Base-by-base conservation (phyloP, 805 yeast genomes). In the Debaryomyces maramus region DNA sequence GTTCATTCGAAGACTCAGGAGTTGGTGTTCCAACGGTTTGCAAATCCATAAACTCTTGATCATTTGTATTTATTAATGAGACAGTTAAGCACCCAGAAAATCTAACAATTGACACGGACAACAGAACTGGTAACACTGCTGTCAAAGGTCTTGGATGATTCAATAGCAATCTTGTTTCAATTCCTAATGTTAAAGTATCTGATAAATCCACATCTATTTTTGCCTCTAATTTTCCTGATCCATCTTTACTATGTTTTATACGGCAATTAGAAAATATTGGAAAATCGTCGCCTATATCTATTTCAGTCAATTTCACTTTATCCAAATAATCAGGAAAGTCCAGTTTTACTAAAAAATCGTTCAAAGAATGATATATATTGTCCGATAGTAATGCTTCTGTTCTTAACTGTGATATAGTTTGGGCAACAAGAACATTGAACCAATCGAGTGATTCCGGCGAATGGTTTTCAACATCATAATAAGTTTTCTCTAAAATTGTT, bases 211-310 rank as follows among this genome's bases (percentile, higher is more conserved):
- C 95, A 60, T 90, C 96, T 22, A 90, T 89, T 50, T 85, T 87
- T 1, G 96, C 96, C 56, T 89, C 96, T 32, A 79, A 55, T 31
- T 82, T 63, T 13, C 81, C 69, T 15, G 77, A 70, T 1, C 68
- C 68, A 41, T 75, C 79, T 16, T 75, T 75, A 40, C 77, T 74
- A 44, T 80, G 81, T 46, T 73, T 73, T 27, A 93, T 86, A 36
- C 95, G 75, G 62, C 99, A 93, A 56, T 93, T 93, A 41, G 96
- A 86, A 58, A 93, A 87, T 37, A 93, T 87, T 3, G 99, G 99
- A 58, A 83, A 93, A 61, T 90, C 97, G 57, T 88, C 87, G 23
- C 99, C 99, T 41, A 93, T 83, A 52, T 89, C 91, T 18, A 93
- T 80, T 53, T 91, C 97, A 1, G 90, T 85, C 34, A 93, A 79